Percentiles rank a stretch among this genome's conserved stretches.
Conservation (phyloP, 2,329 filamentous ascomycete genomes). For the Trichoderma sp. region DNA sequence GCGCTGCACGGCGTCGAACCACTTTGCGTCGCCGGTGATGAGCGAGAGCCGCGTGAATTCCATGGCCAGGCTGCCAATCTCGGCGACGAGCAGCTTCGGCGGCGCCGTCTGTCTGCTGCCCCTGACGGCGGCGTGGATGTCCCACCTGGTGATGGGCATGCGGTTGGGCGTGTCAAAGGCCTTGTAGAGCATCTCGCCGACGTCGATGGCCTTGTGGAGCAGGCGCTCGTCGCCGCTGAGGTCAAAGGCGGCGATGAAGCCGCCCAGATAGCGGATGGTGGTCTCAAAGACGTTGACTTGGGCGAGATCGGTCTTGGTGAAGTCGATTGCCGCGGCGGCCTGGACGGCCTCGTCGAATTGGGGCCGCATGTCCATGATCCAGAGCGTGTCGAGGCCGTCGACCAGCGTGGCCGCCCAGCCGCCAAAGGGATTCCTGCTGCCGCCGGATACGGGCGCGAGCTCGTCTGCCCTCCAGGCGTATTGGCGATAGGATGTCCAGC, state of each 20-base stretch:
- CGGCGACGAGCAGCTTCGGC: conserved; percentile 50
- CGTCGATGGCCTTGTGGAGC: conserved; percentile 50
- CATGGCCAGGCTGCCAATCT: conserved; percentile 67
- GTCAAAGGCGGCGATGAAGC: conserved; percentile 53
- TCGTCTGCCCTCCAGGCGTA: conserved; percentile 57
- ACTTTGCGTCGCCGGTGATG: conserved; percentile 68
- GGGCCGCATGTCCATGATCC: conserved; percentile 60
- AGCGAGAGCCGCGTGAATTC: conserved; percentile 74
- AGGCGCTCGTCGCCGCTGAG: conserved; percentile 48
- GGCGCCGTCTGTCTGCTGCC: conserved; percentile 31
- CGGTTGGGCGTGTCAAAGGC: conserved; percentile 56
- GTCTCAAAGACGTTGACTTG: conserved; percentile 57
- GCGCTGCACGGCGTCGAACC: conserved; percentile 72
- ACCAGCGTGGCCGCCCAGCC: conserved; percentile 62
- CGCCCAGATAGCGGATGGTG: conserved; percentile 57
- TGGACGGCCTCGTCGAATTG: conserved; percentile 58
- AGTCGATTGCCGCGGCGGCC: conserved; percentile 52
- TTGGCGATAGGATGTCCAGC: conserved; percentile 54
- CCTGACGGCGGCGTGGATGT: conserved; percentile 32
- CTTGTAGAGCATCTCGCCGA: conserved; percentile 55
- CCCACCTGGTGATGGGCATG: conserved; percentile 45
- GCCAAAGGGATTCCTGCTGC: conserved; percentile 51
- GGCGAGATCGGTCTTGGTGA: conserved; percentile 44
- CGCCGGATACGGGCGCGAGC: conserved; percentile 50
- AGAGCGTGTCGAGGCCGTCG: conserved; percentile 62